Percentiles rank a stretch among this genome's conserved stretches.
Evolutionary conservation across 768 basidiomycete species (phyloP).

Genomic region (Leccinum uliginosum): DNA sequence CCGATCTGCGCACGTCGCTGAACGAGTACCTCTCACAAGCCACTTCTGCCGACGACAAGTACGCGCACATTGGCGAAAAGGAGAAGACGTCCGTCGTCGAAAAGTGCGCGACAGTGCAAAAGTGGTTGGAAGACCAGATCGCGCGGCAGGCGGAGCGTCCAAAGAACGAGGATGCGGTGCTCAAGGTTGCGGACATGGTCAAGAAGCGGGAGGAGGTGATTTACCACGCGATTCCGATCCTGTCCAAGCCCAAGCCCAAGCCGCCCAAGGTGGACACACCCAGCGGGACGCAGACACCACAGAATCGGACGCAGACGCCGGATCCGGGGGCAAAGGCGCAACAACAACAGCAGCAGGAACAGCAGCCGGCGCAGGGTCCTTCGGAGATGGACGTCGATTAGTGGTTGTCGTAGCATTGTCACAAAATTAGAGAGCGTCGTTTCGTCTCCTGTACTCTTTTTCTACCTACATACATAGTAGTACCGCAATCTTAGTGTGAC

Average conservation of each 20-base stretch:
- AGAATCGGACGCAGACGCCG: conserved; percentile 57
- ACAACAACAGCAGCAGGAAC: conserved; percentile 21
- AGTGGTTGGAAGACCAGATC: conserved; percentile 95
- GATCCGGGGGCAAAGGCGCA: conserved; percentile 39
- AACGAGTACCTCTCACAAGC: conserved; percentile 84
- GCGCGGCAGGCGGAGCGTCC: conserved; percentile 81
- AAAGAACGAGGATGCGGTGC: conserved; percentile 84
- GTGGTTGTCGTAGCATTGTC: conserved; percentile 1
- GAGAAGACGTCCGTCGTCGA: conserved; percentile 85
- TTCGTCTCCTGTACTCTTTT: neutral
- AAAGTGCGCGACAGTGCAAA: conserved; percentile 82
- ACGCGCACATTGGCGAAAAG: conserved; percentile 84
- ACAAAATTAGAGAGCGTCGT: neutral
- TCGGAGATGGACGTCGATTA: conserved; percentile 87
- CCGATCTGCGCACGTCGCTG: conserved; percentile 80
- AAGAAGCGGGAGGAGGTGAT: conserved; percentile 93
- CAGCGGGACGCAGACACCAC: conserved; percentile 66
- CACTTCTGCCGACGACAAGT: conserved; percentile 79
- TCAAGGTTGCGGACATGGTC: conserved; percentile 75
- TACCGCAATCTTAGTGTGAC: conserved; percentile 7
- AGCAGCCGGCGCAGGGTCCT: conserved; percentile 39
- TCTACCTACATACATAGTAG: conserved; percentile 13
- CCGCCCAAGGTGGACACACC: conserved; percentile 52
- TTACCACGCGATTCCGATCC: conserved; percentile 85
- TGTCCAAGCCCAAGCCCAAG: conserved; percentile 92